Base-by-base conservation (phyloP, 1,284 basidiomycete genomes). In the Hemileia vastatrix region DNA sequence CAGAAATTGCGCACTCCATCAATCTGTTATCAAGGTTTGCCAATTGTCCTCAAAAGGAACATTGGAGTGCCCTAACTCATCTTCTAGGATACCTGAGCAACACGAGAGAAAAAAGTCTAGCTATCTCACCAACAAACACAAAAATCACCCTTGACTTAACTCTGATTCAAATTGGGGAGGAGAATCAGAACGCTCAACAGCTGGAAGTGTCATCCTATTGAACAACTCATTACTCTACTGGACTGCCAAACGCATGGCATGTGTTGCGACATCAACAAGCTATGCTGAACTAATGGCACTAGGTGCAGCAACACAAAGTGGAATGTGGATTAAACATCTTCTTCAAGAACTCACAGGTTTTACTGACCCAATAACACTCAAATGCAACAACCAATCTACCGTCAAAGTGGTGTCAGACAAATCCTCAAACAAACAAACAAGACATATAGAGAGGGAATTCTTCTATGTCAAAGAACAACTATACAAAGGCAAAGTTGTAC, bases 1-100 rank as follows among this genome's bases (percentile, higher is more conserved):
- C 57, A 2, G 57, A 58, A 9, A 43, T 59, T 1, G 13, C n/a
- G 6, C 52, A 51, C 19, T 18, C 57, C 8, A 48, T 45, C 6
- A 53, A 53, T n/a, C 45, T 60, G 6, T 9, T 60, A 1, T 49
- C 57, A 2, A 23, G 57, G 0, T 60, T 45, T n/a, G 44, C 57
- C 0, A 47, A 40, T 3, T 1, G 3, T 1, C 54, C 54, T 13
- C 27, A 18, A 2, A 24, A 6, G 19, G 13, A 11, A 4, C 56
- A 58, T 27, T 58, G 56, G 56, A 47, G 47, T 4, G 54, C 18
- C 1, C 9, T 47, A 3, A 6, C 13, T 8, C n/a, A 18, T 2
- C 4, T 18, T 1, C 15, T 50, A 2, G n/a, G 47, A 1, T 11
- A 32, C n/a, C 32, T 57, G 1, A 36, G 24, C 2, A 24, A 13